Evolutionary conservation across 805 yeast genomes (phyloP).

Genomic region (Pichia pseudocactophila): DNA sequence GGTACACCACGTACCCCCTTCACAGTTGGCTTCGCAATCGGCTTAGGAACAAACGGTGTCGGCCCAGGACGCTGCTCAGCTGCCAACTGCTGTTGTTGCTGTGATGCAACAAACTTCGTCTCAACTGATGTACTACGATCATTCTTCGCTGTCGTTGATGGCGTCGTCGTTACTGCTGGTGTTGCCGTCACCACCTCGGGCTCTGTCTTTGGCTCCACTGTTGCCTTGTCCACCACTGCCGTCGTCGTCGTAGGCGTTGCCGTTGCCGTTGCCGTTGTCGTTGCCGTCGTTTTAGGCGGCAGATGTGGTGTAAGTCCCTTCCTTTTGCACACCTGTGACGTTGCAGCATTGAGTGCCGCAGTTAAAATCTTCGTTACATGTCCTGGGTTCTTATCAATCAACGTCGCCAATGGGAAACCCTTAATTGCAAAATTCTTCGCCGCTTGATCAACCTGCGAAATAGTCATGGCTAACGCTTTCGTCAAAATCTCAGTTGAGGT

Average conservation of each 20-base stretch:
- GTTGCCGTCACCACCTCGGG: conserved; percentile 13
- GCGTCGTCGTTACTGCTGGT: conserved; percentile 6
- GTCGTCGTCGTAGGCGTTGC: not conserved
- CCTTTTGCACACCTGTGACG: conserved; percentile 50
- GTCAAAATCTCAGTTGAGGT: conserved; percentile 80
- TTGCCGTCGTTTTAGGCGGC: conserved; percentile 10
- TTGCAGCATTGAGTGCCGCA: conserved; percentile 73
- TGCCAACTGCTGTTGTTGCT: too few species aligned
- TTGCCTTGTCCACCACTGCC: too few species aligned
- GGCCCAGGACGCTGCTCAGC: too few species aligned
- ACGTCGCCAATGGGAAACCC: conserved; percentile 67
- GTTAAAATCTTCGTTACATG: conserved; percentile 72
- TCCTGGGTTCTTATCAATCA: conserved; percentile 73
- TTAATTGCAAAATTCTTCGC: conserved; percentile 79
- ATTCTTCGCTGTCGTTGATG: not conserved
- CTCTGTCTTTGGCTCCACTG: conserved; percentile 10
- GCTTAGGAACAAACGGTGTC: too few species aligned
- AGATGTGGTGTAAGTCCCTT: conserved; percentile 30
- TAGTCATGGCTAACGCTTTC: conserved; percentile 86
- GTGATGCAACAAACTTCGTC: too few species aligned
- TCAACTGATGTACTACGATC: too few species aligned
- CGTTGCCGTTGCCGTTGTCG: not conserved
- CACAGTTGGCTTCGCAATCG: too few species aligned
- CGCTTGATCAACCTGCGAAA: conserved; percentile 80
- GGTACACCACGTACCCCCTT: too few species aligned